A percentile compares a stretch with the other conserved stretches of the same genome.
These are phyloP conservation scores for Talaromyces sp. DNA, from an alignment of 2,329 filamentous ascomycete species.

Conservation along the genomic window DNA sequence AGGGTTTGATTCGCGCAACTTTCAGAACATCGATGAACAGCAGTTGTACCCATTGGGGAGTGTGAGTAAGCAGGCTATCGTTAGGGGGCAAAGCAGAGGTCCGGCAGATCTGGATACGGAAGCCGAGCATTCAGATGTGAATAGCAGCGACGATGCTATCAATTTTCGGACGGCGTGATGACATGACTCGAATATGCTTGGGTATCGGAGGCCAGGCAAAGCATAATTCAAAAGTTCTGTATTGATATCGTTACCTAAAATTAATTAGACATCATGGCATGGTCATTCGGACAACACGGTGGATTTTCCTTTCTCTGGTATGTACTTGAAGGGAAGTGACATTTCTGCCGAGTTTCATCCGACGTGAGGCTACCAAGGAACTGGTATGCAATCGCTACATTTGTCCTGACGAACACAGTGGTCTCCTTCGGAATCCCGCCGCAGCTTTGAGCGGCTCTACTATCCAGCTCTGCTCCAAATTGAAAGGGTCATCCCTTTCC, in stretches of 20 bases:
- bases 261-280: background rate
- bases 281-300: background rate
- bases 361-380: no score
- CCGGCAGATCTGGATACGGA: background rate
- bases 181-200: background rate
- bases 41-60: background rate
- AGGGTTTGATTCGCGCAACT: slow-evolving; percentile 1
- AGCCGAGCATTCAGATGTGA: background rate
- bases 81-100: no score
- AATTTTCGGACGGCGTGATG: background rate
- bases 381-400: no score
- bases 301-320: background rate
- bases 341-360: no score
- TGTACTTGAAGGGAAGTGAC: no score
- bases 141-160: background rate
- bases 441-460: background rate
- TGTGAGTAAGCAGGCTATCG: background rate
- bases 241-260: no score
- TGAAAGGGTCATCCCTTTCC: background rate
- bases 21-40: slow-evolving; percentile 10
- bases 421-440: background rate
- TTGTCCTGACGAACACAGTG: background rate
- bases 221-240: no score
- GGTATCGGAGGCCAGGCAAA: no score
- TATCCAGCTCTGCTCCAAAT: background rate